Percentiles rank a stretch among this genome's conserved stretches.
Conservation (phyloP, 352 stramenopile genomes). For the Saprolegnia diclina region DNA sequence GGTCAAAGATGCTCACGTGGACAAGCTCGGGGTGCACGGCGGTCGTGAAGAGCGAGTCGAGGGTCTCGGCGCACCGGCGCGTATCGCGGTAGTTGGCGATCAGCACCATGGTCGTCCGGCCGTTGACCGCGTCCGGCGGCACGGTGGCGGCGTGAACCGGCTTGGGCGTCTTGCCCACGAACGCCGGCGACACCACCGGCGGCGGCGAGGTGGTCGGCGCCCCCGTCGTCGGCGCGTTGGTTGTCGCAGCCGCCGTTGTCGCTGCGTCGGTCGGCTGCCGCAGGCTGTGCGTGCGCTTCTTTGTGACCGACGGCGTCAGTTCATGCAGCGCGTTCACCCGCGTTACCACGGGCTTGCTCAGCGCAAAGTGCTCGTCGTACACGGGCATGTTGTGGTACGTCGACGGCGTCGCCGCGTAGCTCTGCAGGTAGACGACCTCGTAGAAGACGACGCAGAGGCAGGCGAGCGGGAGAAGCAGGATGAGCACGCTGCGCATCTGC, state of each 20-base stretch:
- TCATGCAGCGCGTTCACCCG: not conserved
- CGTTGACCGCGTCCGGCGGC: conserved; percentile 36
- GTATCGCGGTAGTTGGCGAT: conserved; percentile 82
- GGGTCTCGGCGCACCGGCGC: conserved; percentile 64
- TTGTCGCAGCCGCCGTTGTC: not conserved
- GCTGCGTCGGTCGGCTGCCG: not conserved
- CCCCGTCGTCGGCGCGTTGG: not conserved
- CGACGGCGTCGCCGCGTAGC: conserved; percentile 44
- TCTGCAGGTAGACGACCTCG: conserved; percentile 72
- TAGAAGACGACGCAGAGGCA: conserved; percentile 73
- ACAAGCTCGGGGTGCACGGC: conserved; percentile 48
- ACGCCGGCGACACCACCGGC: not conserved
- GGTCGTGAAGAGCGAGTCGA: conserved; percentile 75
- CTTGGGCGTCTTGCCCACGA: conserved; percentile 1
- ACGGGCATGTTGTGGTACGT: not conserved
- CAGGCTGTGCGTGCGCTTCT: not conserved
- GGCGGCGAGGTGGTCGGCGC: not conserved
- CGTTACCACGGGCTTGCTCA: not conserved
- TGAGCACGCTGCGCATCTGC: conserved; percentile 49
- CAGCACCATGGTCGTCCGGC: conserved; percentile 66
- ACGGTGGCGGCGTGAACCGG: conserved; percentile 26
- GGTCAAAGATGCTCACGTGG: conserved; percentile 60
- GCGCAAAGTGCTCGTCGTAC: not conserved
- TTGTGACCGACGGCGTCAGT: not conserved
- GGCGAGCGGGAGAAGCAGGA: conserved; percentile 63